Percentiles rank a stretch among this genome's conserved stretches.
Conservation (phyloP, 805 yeast genomes). For the Limtongozyma cylindracea region DNA sequence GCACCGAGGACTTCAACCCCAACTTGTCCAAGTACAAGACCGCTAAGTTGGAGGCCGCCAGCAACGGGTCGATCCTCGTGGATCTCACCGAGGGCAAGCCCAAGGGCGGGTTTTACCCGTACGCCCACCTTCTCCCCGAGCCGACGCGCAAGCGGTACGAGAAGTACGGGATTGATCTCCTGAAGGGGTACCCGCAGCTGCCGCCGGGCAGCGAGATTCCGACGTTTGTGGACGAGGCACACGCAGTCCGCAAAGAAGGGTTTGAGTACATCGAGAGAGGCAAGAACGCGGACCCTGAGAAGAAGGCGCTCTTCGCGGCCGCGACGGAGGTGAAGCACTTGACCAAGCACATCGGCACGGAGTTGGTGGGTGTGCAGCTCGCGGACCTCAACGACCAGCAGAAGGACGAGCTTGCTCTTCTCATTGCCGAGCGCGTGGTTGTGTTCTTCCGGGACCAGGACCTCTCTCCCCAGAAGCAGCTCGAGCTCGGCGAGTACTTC, state of each 20-base stretch:
- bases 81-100: no score
- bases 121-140: no score
- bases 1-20: no score
- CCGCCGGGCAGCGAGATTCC: conserved; percentile 11
- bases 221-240: conserved; percentile 13
- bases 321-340: conserved; percentile 15
- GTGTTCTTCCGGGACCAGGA: conserved; percentile 7
- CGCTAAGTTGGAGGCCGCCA: no score
- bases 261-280: conserved; percentile 11
- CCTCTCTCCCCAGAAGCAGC: conserved; percentile 5
- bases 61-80: no score
- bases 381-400: conserved; percentile 6
- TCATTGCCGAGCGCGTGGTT: conserved; percentile 6
- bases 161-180: conserved; percentile 10
- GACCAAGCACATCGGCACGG: conserved; percentile 11
- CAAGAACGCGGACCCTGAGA: conserved; percentile 10
- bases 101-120: no score
- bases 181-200: conserved; percentile 13
- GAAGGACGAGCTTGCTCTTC: conserved; percentile 7
- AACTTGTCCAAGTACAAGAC: no score
- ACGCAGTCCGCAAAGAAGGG: conserved; percentile 9
- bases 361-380: conserved; percentile 6
- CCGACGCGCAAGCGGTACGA: conserved; percentile 7
- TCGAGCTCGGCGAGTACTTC: conserved; percentile 5
- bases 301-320: conserved; percentile 13